Conservation (phyloP, 441 rosid genomes). For the Syzygium malaccense region DNA sequence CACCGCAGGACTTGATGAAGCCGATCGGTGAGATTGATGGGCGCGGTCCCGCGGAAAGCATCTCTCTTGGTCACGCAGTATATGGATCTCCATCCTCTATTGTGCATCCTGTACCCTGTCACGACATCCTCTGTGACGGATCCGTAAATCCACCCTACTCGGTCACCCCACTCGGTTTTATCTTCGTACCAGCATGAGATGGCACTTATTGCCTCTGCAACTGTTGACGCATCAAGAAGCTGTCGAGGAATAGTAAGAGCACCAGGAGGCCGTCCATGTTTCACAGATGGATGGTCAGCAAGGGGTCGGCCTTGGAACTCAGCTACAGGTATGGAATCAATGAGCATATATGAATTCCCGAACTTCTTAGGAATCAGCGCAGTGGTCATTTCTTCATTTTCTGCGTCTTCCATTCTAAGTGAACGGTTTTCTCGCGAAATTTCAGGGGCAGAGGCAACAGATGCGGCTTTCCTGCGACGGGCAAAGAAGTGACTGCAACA, state of each 20-base stretch:
- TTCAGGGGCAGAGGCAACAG: background rate
- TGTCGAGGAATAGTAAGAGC: background rate
- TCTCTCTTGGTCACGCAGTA: conserved; percentile 1
- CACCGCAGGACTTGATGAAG: conserved; percentile 1
- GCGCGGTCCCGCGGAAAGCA: background rate
- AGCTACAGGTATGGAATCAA: background rate
- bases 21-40: background rate
- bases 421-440: background rate
- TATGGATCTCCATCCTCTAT: background rate
- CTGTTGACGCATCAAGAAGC: background rate
- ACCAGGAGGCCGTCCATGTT: background rate
- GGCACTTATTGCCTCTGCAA: background rate
- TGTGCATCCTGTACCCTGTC: conserved; percentile 1
- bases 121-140: background rate
- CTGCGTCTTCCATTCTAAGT: background rate
- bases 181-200: conserved; percentile 1
- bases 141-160: background rate
- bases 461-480: background rate
- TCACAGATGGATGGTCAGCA: background rate
- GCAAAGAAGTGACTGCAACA: background rate
- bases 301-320: conserved; percentile 1
- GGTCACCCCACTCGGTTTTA: background rate
- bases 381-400: background rate
- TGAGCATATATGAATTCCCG: background rate
- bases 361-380: background rate